Evolutionary conservation across 192 early-diverging fungal species (phyloP).

Genomic region (Linnemannia exigua): DNA sequence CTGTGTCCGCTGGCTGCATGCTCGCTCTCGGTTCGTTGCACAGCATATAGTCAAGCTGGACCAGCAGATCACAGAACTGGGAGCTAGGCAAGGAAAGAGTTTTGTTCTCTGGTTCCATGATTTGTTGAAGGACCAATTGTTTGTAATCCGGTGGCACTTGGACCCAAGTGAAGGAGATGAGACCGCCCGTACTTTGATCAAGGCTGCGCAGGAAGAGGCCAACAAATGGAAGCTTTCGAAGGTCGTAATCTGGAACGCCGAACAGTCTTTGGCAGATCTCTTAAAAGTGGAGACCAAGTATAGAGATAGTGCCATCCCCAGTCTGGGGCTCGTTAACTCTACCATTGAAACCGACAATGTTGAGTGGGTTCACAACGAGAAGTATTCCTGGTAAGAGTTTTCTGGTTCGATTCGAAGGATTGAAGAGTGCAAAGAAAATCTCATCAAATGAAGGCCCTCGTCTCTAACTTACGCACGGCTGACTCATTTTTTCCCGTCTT

Average conservation of each 20-base stretch:
- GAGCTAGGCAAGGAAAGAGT: slow-evolving; percentile 19
- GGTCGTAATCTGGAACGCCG: slow-evolving; percentile 43
- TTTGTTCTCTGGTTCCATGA: slow-evolving; percentile 45
- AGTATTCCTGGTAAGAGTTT: slow-evolving; percentile 36
- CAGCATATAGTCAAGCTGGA: slow-evolving; percentile 13
- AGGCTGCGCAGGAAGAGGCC: slow-evolving; percentile 33
- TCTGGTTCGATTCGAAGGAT: background rate
- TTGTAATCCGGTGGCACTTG: slow-evolving; percentile 41
- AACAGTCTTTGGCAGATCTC: slow-evolving; percentile 23
- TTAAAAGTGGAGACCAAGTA: slow-evolving; percentile 17
- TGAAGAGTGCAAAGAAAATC: background rate
- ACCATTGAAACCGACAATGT: slow-evolving; percentile 1
- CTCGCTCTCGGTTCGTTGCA: slow-evolving; percentile 31
- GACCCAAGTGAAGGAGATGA: slow-evolving; percentile 10
- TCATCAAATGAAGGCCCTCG: no score
- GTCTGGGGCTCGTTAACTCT: slow-evolving; percentile 13
- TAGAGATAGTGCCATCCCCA: slow-evolving; percentile 28
- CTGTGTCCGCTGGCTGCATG: slow-evolving; percentile 32
- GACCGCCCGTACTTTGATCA: slow-evolving; percentile 11
- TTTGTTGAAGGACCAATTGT: slow-evolving; percentile 14
- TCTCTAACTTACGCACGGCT: background rate
- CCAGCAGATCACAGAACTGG: slow-evolving; percentile 6
- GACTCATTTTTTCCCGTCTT: background rate
- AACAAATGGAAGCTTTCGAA: slow-evolving; percentile 19
- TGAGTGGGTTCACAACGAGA: slow-evolving; percentile 45